phyloP scores from a whole-genome alignment of 2,329 filamentous ascomycete genomes.

The Rutstroemia sp. region DNA sequence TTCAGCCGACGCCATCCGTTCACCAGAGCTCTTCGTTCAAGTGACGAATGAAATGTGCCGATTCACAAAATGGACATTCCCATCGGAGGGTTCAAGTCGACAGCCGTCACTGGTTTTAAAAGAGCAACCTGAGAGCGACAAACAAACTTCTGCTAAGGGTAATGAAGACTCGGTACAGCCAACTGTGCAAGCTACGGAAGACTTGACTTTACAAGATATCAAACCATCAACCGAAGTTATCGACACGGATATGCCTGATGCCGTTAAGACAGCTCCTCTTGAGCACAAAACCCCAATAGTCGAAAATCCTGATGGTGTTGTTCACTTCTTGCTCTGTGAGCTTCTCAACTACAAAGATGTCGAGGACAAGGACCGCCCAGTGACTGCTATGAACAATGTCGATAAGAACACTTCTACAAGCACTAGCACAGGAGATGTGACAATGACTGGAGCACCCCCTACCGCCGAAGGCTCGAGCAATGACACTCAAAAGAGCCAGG shows the following conservation, averaged over 20 bases:
- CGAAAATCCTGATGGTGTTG: slow-evolving; percentile 88
- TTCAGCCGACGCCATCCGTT: slow-evolving; percentile 71
- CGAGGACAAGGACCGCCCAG: slow-evolving; percentile 65
- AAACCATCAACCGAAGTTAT: slow-evolving; percentile 52
- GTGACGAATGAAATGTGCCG: slow-evolving; percentile 80
- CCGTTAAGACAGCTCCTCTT: slow-evolving; percentile 47
- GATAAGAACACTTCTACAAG: slow-evolving; percentile 13
- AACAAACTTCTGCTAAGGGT: slow-evolving; percentile 12
- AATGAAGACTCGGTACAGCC: slow-evolving; percentile 27
- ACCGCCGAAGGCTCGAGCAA: slow-evolving; percentile 29
- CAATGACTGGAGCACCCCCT: slow-evolving; percentile 18
- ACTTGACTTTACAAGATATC: slow-evolving; percentile 38
- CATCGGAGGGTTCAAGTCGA: slow-evolving; percentile 32
- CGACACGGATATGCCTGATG: slow-evolving; percentile 56
- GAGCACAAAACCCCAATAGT: slow-evolving; percentile 79
- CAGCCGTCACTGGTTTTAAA: slow-evolving; percentile 35
- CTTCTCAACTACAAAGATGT: slow-evolving; percentile 87
- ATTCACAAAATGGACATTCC: slow-evolving; percentile 51
- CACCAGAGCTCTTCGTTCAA: slow-evolving; percentile 79
- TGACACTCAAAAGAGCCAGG: slow-evolving; percentile 34
- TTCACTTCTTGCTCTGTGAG: slow-evolving; percentile 91
- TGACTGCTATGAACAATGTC: slow-evolving; percentile 16
- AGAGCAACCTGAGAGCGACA: slow-evolving; percentile 10
- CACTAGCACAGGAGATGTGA: slow-evolving; percentile 21
- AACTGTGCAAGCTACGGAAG: slow-evolving; percentile 30